Conservation (phyloP, 2,329 filamentous ascomycete species). For the Penicillium expansum region DNA sequence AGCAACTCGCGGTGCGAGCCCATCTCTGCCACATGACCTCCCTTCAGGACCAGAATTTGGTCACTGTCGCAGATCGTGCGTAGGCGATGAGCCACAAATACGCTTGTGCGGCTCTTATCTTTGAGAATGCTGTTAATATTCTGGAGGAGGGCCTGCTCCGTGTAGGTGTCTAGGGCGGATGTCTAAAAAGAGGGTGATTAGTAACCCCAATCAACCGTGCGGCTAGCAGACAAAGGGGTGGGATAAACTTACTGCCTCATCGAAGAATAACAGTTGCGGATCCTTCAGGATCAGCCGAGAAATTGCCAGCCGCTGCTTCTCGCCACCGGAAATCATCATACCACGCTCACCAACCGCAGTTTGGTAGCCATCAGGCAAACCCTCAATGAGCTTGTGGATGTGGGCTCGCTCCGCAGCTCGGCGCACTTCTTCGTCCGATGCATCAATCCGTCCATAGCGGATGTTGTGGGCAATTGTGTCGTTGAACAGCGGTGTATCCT, state of each 20-base stretch:
- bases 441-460: constrained; percentile 80
- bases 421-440: constrained; percentile 67
- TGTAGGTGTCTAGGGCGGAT: constrained; percentile 87
- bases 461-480: constrained; percentile 96
- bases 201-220: not conserved
- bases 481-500: constrained; percentile 96
- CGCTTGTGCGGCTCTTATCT: constrained; percentile 83
- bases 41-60: constrained; percentile 84
- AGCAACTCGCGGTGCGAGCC: constrained; percentile 85
- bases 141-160: constrained; percentile 81
- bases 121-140: constrained; percentile 92
- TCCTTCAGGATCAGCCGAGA: constrained; percentile 83
- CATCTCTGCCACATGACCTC: constrained; percentile 80
- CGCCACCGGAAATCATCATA: constrained; percentile 94
- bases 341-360: constrained; percentile 92
- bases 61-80: constrained; percentile 93
- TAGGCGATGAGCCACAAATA: constrained; percentile 90
- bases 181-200: constrained; percentile 48
- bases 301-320: constrained; percentile 87
- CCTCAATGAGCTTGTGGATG: constrained; percentile 76
- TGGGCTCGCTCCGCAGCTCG: constrained; percentile 77
- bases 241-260: constrained; percentile 65
- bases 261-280: constrained; percentile 86
- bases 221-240: not conserved
- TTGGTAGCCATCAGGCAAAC: constrained; percentile 82